Conservation (phyloP, 148 eudicot genomes). For the Amaranthus hypochondriacus region DNA sequence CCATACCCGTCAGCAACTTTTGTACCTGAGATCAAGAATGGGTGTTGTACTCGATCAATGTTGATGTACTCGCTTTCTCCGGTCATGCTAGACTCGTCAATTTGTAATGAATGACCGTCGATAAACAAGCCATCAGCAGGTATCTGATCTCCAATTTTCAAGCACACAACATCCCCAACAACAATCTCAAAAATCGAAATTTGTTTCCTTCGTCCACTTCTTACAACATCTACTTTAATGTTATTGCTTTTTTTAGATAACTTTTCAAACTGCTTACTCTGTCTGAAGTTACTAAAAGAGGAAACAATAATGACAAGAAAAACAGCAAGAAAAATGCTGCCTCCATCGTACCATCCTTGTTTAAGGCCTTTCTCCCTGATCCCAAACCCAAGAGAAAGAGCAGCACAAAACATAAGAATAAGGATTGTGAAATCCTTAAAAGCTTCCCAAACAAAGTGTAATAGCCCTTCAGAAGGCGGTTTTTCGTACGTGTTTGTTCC, state of each 20-base stretch:
- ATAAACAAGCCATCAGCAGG: conserved; percentile 33
- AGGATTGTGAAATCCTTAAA: conserved; percentile 29
- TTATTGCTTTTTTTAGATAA: conserved; percentile 24
- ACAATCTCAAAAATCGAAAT: conserved; percentile 29
- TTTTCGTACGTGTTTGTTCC: conserved; percentile 31
- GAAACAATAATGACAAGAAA: conserved; percentile 30
- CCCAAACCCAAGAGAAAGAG: conserved; percentile 32
- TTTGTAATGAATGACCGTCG: conserved; percentile 24
- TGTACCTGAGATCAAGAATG: conserved; percentile 29
- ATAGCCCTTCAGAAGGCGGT: conserved; percentile 24
- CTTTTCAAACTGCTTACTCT: conserved; percentile 32
- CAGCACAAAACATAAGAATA: conserved; percentile 29
- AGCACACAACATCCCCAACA: conserved; percentile 30
- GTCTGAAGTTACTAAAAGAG: conserved; percentile 25
- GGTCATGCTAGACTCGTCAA: conserved; percentile 37
- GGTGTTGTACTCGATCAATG: conserved; percentile 13
- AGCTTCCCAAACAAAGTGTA: conserved; percentile 29
- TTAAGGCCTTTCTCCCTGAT: conserved; percentile 28
- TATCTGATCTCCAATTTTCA: conserved; percentile 33
- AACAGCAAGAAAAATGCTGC: conserved; percentile 32
- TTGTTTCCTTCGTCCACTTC: conserved; percentile 17
- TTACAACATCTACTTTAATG: conserved; percentile 23
- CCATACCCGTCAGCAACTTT: conserved; percentile 37
- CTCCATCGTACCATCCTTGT: conserved; percentile 37
- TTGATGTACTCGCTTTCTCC: conserved; percentile 33